phyloP scores from a whole-genome alignment of 2,329 filamentous ascomycete genomes.

The Talaromyces sp. region DNA sequence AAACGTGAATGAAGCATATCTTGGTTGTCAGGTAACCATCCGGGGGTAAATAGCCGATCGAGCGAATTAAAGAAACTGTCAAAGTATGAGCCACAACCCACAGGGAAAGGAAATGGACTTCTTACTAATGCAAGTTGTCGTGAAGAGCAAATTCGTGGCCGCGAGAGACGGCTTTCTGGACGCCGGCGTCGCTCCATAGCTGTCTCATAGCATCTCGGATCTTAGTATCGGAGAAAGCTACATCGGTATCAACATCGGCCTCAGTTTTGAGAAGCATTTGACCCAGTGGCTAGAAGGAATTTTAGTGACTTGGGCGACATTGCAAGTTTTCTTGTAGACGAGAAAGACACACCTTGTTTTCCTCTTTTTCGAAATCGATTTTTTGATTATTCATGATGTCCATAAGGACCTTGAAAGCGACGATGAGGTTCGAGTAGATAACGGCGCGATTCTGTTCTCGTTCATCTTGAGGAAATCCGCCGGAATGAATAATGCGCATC shows the following conservation, averaged over 20 bases:
- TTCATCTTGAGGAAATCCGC: conserved; percentile 84
- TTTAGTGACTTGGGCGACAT: conserved; percentile 9
- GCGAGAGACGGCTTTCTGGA: conserved; percentile 81
- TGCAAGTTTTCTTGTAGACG: background rate
- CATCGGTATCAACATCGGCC: conserved; percentile 70
- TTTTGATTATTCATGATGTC: conserved; percentile 85
- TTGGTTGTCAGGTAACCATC: conserved; percentile 87
- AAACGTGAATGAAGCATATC: conserved; percentile 87
- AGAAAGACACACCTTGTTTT: conserved; percentile 61
- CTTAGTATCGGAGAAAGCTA: conserved; percentile 60
- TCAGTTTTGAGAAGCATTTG: conserved; percentile 70
- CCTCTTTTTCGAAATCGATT: conserved; percentile 70
- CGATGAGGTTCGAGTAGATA: conserved; percentile 90
- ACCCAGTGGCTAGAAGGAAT: conserved; percentile 60
- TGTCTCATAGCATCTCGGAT: conserved; percentile 71
- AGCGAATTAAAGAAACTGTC: conserved; percentile 74
- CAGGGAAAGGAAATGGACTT: background rate
- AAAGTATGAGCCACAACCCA: background rate
- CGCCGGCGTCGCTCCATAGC: conserved; percentile 77
- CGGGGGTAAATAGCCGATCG: conserved; percentile 66
- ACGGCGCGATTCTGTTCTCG: conserved; percentile 91
- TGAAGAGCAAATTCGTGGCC: conserved; percentile 96
- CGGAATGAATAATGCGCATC: conserved; percentile 95
- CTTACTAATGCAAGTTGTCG: conserved; percentile 91
- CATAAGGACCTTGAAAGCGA: conserved; percentile 83